These are phyloP conservation scores for Posidonia oceanica DNA, from an alignment of 116 monocot species.

Conservation along the genomic window DNA sequence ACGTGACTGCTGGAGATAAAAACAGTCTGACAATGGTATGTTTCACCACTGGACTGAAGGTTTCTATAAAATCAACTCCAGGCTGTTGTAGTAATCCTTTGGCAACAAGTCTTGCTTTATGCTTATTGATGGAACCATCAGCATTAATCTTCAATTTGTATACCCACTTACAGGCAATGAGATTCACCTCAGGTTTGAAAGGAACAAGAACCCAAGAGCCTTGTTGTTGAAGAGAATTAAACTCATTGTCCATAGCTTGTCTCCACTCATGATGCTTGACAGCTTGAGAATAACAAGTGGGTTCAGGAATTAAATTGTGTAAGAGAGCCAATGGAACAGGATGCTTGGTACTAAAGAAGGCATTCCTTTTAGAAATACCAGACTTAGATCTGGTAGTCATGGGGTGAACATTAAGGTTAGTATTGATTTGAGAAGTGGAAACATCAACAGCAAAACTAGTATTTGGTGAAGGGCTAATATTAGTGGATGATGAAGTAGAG, in stretches of 20 bases:
- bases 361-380: background rate
- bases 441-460: no score
- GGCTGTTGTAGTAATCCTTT: background rate
- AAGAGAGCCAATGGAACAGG: background rate
- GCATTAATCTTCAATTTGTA: background rate
- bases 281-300: background rate
- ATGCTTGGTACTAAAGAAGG: background rate
- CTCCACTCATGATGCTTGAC: background rate
- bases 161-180: background rate
- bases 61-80: background rate
- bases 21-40: background rate
- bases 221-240: no score
- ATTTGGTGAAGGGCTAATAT: no score
- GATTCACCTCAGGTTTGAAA: no score
- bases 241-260: background rate
- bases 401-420: background rate
- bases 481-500: no score
- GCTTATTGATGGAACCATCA: background rate
- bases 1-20: background rate
- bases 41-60: background rate
- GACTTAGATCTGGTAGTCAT: background rate
- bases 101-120: background rate
- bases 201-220: no score
- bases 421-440: no score
- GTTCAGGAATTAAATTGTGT: background rate